Base-by-base conservation (phyloP, 2,329 filamentous ascomycete species). In the Ophiocordyceps camponoti-floridani region DNA sequence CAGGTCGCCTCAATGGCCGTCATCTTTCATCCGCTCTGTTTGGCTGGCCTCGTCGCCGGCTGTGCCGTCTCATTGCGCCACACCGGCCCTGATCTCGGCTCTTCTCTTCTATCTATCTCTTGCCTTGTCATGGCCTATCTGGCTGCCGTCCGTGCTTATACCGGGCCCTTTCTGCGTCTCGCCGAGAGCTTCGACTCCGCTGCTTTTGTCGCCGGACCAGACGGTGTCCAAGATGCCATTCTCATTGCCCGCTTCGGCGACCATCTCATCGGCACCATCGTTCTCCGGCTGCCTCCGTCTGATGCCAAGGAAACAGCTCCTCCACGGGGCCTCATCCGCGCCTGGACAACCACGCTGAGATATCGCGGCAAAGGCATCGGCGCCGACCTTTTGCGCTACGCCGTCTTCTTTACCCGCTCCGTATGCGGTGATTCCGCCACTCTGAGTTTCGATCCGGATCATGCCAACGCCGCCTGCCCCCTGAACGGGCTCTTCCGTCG, bases 351-450 rank as follows among this genome's bases (percentile, higher is more conserved):
- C 1, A 72, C 69, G 57, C 60, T 78, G 43, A 69, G 71, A 51
- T 91, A 86, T 59, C 71, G 86, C 18, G 66, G 72, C 27, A 75
- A 74, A 47, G 84, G 85, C 0, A 66, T 91, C 8, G 86, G 85
- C 0, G 69, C 68, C 4, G 81, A 78, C 41, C 61, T 94, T 58
- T 63, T 94, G 42, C 75, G 82, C 52, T 79, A 84, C 53, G 83
- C 81, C 2, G 75, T 87, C 7, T 68, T 68, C 49, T 57, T 79
- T 42, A 78, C 80, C 45, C 71, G 73, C 50, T 73, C 75, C 59
- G 70, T 69, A 51, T 75, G 77, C 43, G 81, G 82, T 26, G 69
- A 70, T 42, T 72, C 68, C 8, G 72, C 70, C 4, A 64, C 70
- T 43, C 65, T 87, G 45, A 72, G 75, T 12, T 91, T 93, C 58